Evolutionary conservation across 2,329 filamentous ascomycete species (phyloP).

Genomic region (Ophiocordyceps camponoti-saundersi): DNA sequence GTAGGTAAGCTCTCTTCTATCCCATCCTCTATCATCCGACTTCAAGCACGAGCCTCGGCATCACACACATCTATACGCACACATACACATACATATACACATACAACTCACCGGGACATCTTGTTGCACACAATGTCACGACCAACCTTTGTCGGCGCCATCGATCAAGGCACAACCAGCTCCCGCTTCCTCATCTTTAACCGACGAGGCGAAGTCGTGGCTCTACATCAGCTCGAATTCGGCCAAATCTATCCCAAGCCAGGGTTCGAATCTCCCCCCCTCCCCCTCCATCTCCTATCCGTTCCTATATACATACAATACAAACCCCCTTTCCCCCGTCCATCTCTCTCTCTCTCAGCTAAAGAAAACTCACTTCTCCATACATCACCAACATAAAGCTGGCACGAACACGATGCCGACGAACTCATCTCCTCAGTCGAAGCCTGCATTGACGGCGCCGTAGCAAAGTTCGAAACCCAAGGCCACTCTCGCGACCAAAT

Average conservation of each 20-base stretch:
- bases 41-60: no score
- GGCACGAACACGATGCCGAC: slow-evolving; percentile 71
- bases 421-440: slow-evolving; percentile 59
- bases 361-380: no score
- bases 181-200: slow-evolving; percentile 68
- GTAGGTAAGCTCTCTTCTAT: no score
- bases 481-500: slow-evolving; percentile 54
- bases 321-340: no score
- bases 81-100: no score
- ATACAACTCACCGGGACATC: no score
- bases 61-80: no score
- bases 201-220: slow-evolving; percentile 48
- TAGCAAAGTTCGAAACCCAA: slow-evolving; percentile 47
- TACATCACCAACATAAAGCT: slow-evolving; percentile 27
- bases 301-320: no score
- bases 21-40: no score
- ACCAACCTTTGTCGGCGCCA: slow-evolving; percentile 49
- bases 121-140: slow-evolving; percentile 18
- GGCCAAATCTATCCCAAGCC: slow-evolving; percentile 58
- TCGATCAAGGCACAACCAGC: slow-evolving; percentile 67
- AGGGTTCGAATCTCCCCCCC: slow-evolving; percentile 33
- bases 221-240: slow-evolving; percentile 61
- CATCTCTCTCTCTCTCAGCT: no score
- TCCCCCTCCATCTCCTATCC: neutral
- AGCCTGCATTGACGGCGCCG: slow-evolving; percentile 58